These are phyloP conservation scores for Fonsecaea nubica DNA, from an alignment of 2,329 filamentous ascomycete genomes.

Conservation along the genomic window DNA sequence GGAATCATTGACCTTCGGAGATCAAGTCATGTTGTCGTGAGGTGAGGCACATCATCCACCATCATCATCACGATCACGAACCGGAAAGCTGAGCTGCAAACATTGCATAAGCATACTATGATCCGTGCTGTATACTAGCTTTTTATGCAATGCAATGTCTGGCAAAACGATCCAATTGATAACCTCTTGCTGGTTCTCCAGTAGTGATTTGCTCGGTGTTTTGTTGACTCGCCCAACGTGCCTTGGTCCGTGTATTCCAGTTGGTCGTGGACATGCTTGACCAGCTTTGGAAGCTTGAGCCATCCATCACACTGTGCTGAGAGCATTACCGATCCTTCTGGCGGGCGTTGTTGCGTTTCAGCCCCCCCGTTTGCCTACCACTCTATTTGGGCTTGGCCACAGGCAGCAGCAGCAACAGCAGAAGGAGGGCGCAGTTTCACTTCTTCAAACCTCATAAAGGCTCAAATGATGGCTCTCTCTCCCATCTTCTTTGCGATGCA, in stretches of 20 bases:
- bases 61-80: slow-evolving; percentile 11
- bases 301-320: not conserved
- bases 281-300: not conserved
- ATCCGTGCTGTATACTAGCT: slow-evolving; percentile 38
- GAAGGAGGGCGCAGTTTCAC: slow-evolving; percentile 19
- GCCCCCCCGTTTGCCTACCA: not conserved
- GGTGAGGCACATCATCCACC: not conserved
- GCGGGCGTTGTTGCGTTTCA: not conserved
- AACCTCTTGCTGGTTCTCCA: slow-evolving; percentile 1
- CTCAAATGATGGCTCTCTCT: not conserved
- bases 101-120: slow-evolving; percentile 31
- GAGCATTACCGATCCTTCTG: not conserved
- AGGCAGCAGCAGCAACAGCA: slow-evolving; percentile 26
- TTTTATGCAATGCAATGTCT: slow-evolving; percentile 35
- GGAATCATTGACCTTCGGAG: slow-evolving; percentile 24
- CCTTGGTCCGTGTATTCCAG: not conserved
- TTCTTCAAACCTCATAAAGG: slow-evolving; percentile 17
- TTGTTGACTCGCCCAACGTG: not conserved
- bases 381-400: slow-evolving; percentile 25
- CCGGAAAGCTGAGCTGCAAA: slow-evolving; percentile 28
- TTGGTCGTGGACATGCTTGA: not conserved
- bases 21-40: slow-evolving; percentile 10
- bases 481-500: slow-evolving; percentile 2
- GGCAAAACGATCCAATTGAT: slow-evolving; percentile 15
- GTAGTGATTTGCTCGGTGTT: not conserved